Evolutionary conservation across 106 monocot species (phyloP).

Genomic region (Dendrobium officinale): DNA sequence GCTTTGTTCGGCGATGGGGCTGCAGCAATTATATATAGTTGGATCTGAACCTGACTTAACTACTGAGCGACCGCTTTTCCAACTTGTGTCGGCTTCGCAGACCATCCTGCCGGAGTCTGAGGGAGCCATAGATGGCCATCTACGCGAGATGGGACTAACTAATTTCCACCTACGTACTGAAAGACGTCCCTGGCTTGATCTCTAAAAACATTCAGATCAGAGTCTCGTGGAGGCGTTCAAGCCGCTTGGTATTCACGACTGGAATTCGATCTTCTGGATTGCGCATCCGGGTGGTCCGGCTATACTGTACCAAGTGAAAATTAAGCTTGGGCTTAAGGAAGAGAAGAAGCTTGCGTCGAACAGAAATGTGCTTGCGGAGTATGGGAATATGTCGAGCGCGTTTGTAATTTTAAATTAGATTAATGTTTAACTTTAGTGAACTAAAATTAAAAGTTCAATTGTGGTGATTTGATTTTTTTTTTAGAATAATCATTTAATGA

Average conservation of each 20-base stretch:
- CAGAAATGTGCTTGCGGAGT: slow-evolving; percentile 7
- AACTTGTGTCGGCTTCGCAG: slow-evolving; percentile 10
- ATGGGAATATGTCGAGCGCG: slow-evolving; percentile 21
- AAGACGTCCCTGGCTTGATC: slow-evolving; percentile 14
- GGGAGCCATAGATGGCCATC: slow-evolving; percentile 16
- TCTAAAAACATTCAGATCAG: slow-evolving; percentile 17
- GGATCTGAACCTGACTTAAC: neutral
- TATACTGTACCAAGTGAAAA: slow-evolving; percentile 10
- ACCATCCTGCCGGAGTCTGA: slow-evolving; percentile 9
- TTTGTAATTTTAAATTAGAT: too few species aligned
- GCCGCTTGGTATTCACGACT: slow-evolving; percentile 7
- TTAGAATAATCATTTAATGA: too few species aligned
- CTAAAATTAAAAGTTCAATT: too few species aligned
- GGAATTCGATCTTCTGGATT: slow-evolving; percentile 15
- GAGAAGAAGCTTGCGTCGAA: slow-evolving; percentile 14
- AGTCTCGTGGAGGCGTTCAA: slow-evolving; percentile 8
- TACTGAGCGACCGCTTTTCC: slow-evolving; percentile 7
- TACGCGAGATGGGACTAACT: slow-evolving; percentile 14
- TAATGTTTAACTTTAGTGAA: too few species aligned
- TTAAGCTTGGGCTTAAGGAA: neutral
- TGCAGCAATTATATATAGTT: neutral
- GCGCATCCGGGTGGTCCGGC: slow-evolving; percentile 20
- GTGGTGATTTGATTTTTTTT: too few species aligned
- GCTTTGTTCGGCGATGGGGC: slow-evolving; percentile 17
- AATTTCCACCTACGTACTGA: slow-evolving; percentile 18